Percentiles rank a stretch among this genome's conserved stretches.
phyloP scores from a whole-genome alignment of 805 yeast species.

The Lipomyces yamadae region DNA sequence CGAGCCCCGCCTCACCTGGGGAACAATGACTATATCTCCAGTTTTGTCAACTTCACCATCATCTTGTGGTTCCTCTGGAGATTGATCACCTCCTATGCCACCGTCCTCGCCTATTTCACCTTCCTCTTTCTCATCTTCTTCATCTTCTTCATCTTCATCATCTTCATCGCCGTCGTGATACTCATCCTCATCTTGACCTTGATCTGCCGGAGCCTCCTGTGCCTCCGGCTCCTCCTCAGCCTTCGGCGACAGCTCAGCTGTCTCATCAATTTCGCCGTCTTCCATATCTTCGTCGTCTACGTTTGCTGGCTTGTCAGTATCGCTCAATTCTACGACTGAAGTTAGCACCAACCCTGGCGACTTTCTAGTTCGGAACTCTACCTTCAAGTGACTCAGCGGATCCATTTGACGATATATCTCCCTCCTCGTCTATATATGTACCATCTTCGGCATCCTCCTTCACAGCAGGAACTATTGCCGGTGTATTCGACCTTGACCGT shows the following conservation, averaged over 20 bases:
- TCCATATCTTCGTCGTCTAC: slow-evolving; percentile 14
- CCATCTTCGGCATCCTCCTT: slow-evolving; percentile 16
- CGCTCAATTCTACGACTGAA: background rate
- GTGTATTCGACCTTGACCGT: background rate
- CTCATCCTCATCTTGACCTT: slow-evolving; percentile 26
- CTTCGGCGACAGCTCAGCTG: background rate
- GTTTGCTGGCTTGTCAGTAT: background rate
- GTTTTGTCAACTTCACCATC: slow-evolving; percentile 14
- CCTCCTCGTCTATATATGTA: background rate
- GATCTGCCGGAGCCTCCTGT: slow-evolving; percentile 7
- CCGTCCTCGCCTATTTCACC: slow-evolving; percentile 27
- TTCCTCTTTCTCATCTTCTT: slow-evolving; percentile 15
- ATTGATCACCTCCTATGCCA: slow-evolving; percentile 18
- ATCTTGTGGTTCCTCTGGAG: slow-evolving; percentile 4
- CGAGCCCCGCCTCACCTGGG: slow-evolving; percentile 6
- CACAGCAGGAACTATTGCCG: background rate
- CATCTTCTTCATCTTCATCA: slow-evolving; percentile 3
- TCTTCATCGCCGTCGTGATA: slow-evolving; percentile 21
- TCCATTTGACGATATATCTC: slow-evolving; percentile 1
- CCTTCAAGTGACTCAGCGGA: background rate
- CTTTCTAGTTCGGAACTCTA: background rate
- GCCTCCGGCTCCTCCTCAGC: slow-evolving; percentile 9
- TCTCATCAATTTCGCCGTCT: slow-evolving; percentile 30
- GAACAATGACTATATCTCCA: slow-evolving; percentile 10
- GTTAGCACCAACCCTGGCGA: background rate